phyloP scores from a whole-genome alignment of 805 yeast genomes.

The Saturnispora sekii region DNA sequence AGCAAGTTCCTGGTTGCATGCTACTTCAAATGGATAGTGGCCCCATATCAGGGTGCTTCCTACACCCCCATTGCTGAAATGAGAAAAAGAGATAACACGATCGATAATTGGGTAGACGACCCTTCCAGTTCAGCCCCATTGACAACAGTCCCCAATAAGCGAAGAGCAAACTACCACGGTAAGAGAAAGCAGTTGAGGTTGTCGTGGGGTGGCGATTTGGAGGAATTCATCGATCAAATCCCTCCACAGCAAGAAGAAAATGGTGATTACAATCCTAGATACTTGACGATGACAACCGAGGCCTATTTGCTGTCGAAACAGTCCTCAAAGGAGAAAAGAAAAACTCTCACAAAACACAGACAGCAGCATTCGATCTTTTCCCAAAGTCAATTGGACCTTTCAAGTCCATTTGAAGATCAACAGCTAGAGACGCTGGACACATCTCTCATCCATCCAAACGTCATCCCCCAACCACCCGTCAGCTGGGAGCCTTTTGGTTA shows the following conservation, averaged over 20 bases:
- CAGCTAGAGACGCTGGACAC: slow-evolving; percentile 43
- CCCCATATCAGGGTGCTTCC: slow-evolving; percentile 75
- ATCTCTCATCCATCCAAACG: slow-evolving; percentile 60
- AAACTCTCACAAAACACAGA: background rate
- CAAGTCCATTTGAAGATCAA: slow-evolving; percentile 21
- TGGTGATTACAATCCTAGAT: slow-evolving; percentile 31
- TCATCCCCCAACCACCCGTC: slow-evolving; percentile 85
- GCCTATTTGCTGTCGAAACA: slow-evolving; percentile 26
- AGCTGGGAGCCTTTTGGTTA: slow-evolving; percentile 79
- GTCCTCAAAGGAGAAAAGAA: slow-evolving; percentile 1
- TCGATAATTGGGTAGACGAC: slow-evolving; percentile 83
- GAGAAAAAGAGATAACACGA: slow-evolving; percentile 52
- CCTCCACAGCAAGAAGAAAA: background rate
- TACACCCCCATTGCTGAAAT: slow-evolving; percentile 41
- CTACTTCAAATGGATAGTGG: slow-evolving; percentile 77
- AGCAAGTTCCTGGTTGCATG: slow-evolving; percentile 78
- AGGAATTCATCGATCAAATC: slow-evolving; percentile 18
- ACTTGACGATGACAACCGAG: slow-evolving; percentile 61
- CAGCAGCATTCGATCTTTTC: slow-evolving; percentile 9
- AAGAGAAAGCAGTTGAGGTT: slow-evolving; percentile 27
- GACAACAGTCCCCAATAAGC: slow-evolving; percentile 38
- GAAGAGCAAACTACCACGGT: slow-evolving; percentile 39
- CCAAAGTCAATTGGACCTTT: slow-evolving; percentile 8
- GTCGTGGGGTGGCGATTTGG: slow-evolving; percentile 32
- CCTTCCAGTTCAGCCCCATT: slow-evolving; percentile 42